Evolutionary conservation across 805 yeast species (phyloP), one percentile per base, ranked within the genome.

Genomic region (Candida nitratophila): DNA sequence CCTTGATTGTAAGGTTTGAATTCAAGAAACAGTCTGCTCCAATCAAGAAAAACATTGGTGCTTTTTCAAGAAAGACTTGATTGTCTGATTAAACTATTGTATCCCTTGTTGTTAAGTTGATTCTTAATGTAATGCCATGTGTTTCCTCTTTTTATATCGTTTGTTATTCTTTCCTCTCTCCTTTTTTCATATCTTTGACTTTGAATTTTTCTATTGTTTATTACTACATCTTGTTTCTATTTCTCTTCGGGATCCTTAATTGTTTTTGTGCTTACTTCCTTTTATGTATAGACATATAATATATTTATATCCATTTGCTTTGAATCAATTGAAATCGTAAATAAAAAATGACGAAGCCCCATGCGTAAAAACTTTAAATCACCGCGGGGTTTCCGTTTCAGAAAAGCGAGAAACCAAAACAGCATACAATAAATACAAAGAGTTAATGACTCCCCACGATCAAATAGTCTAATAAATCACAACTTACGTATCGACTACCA

Each of bases 1-100:
- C 96, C n/a, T 68, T 91, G 49, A 76, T 88, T 44, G 73, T 90
- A 17, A 80, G 82, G 60, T 83, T 91, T 56, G 86, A 81, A 55
- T 77, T 89, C 57, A 78, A 76, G 56, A 80, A 77, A 54, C 11
- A 37, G 44, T 0, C 39, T 3, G 21, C 24, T 9, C 15, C 30
- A 40, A n/a, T 20, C 55, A 56, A 40, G 61, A 52, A 26, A 65
- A 61, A 44, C 59, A 57, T 39, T 33, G 56, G 53, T 20, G 49
- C 56, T 10, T 50, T 45, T 42, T 57, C 62, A 2, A 52, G 63
- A 41, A 61, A 60, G 50, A 57, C 63, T 3, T 60, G 44, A 49
- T 14, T 16, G 15, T n/a, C 14, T 21, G 19, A 8, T 16, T 14
- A 19, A 12, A 10, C n/a, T 31, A 14, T n/a, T n/a, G n/a, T n/a